Conservation (phyloP, 306 rosid genomes). For the Castanea mollissima region DNA sequence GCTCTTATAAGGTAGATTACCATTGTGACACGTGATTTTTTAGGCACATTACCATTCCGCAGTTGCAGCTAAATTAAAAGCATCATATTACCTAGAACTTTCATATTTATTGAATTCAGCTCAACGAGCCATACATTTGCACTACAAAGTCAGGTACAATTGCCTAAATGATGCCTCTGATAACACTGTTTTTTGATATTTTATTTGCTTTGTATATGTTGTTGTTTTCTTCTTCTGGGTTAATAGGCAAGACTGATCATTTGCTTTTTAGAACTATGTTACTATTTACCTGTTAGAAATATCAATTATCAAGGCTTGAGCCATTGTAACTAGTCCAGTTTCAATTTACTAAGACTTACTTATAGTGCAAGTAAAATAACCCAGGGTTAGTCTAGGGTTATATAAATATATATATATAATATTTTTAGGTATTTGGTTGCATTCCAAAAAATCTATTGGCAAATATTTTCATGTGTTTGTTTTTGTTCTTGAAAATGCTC, state of each 20-base stretch:
- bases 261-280: background rate
- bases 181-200: background rate
- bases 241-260: background rate
- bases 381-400: no score
- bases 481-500: no score
- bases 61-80: background rate
- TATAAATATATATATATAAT: no score
- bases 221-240: background rate
- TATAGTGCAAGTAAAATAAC: no score
- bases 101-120: background rate
- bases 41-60: background rate
- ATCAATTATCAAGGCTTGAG: no score
- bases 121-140: background rate
- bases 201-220: background rate
- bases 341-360: no score
- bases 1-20: background rate
- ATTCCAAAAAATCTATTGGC: no score
- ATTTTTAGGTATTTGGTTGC: no score
- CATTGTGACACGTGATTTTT: background rate
- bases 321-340: no score
- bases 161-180: background rate
- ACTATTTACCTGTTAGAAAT: background rate
- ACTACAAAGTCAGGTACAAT: background rate
- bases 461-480: no score
- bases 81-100: background rate